phyloP scores from a whole-genome alignment of 345 rosid genomes.

The Ceriops tagal region DNA sequence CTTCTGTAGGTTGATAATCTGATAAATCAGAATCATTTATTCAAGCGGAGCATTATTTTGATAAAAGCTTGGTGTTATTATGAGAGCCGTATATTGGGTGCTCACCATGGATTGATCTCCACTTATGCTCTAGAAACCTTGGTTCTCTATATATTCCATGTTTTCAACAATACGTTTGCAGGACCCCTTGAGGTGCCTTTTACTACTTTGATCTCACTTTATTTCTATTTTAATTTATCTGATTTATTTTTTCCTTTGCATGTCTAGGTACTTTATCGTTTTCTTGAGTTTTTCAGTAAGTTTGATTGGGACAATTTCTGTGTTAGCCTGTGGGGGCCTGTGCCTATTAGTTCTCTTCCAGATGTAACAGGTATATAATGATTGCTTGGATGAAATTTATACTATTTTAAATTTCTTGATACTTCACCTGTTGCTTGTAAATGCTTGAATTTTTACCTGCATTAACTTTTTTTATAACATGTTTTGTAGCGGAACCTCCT shows the following conservation, averaged over 20 bases:
- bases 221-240: constrained; percentile 14
- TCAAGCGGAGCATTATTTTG: constrained; percentile 78
- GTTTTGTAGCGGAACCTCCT: constrained; percentile 65
- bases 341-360: constrained; percentile 68
- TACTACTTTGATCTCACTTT: constrained; percentile 5
- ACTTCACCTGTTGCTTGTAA: not conserved
- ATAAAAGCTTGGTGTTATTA: constrained; percentile 93
- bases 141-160: constrained; percentile 77
- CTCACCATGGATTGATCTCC: constrained; percentile 84
- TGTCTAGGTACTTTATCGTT: constrained; percentile 75
- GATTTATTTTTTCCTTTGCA: constrained; percentile 20
- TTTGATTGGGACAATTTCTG: constrained; percentile 96
- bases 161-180: constrained; percentile 59
- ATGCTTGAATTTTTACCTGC: constrained; percentile 10
- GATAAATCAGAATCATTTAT: constrained; percentile 73
- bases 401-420: not conserved
- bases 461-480: constrained; percentile 15
- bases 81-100: constrained; percentile 89
- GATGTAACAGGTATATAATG: constrained; percentile 56
- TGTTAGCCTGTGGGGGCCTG: constrained; percentile 90
- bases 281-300: constrained; percentile 95
- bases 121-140: constrained; percentile 88
- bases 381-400: not conserved
- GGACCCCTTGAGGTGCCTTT: constrained; percentile 76
- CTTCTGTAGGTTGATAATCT: constrained; percentile 56